Conservation (phyloP, 2,329 filamentous ascomycete genomes). For the Nemania sp. region DNA sequence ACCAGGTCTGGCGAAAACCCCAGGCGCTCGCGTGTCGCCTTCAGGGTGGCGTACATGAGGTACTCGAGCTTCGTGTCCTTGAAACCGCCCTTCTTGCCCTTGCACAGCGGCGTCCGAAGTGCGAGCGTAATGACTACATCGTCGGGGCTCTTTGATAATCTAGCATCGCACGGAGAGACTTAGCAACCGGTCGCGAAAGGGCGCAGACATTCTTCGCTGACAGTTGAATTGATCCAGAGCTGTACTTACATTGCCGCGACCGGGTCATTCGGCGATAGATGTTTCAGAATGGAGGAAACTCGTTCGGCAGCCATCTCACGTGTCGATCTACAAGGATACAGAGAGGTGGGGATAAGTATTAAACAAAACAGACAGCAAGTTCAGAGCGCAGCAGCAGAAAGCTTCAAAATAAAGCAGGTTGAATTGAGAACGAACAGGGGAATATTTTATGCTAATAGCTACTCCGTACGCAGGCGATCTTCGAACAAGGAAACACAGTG, state of each 20-base stretch:
- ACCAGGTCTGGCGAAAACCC: slow-evolving; percentile 79
- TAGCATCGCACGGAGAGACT: no score
- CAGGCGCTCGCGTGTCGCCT: slow-evolving; percentile 71
- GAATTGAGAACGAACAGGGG: no score
- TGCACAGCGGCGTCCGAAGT: slow-evolving; percentile 83
- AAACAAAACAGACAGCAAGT: no score
- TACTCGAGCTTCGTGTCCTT: slow-evolving; percentile 93
- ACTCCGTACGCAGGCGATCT: no score
- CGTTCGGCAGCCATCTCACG: slow-evolving; percentile 77
- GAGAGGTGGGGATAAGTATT: background rate
- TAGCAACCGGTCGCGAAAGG: no score
- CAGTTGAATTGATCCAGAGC: background rate
- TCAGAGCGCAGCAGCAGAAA: no score
- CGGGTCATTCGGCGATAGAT: slow-evolving; percentile 74
- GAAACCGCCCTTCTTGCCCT: slow-evolving; percentile 88
- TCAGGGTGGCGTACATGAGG: slow-evolving; percentile 79
- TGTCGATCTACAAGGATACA: background rate
- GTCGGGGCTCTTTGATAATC: slow-evolving; percentile 89
- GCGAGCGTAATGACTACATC: slow-evolving; percentile 96
- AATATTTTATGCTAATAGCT: background rate
- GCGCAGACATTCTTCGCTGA: no score
- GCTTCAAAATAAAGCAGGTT: no score
- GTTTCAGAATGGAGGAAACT: slow-evolving; percentile 84
- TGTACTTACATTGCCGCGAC: slow-evolving; percentile 74
- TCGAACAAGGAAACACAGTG: background rate